Percentiles rank a stretch among this genome's conserved stretches.
These are phyloP conservation scores for Pseudoneurospora amorphoporcata DNA, from an alignment of 495 filamentous ascomycete genomes.

Conservation along the genomic window DNA sequence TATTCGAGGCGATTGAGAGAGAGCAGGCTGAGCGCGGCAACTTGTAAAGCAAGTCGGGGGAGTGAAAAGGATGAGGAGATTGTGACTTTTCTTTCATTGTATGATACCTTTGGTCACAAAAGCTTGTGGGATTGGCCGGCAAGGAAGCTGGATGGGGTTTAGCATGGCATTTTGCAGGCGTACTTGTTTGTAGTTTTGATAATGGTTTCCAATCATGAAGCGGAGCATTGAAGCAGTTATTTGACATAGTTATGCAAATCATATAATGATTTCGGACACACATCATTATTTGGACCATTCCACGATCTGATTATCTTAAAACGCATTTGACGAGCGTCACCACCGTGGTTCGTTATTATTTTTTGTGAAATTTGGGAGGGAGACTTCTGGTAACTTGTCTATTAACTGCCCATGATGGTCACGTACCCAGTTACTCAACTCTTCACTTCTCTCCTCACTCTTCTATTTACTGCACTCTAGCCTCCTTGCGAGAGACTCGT, in stretches of 20 bases:
- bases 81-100: not conserved
- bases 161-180: not conserved
- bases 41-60: conserved; percentile 31
- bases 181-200: not conserved
- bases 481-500: not conserved
- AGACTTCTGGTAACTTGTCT: not conserved
- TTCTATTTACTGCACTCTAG: not conserved
- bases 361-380: not conserved
- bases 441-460: not conserved
- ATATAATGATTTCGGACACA: not conserved
- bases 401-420: not conserved
- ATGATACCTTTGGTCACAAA: not conserved
- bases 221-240: not conserved
- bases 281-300: not conserved
- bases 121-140: not conserved
- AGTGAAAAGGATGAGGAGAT: not conserved
- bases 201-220: not conserved
- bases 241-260: not conserved
- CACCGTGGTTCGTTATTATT: not conserved
- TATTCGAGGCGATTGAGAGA: conserved; percentile 88
- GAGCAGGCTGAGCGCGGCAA: conserved; percentile 81
- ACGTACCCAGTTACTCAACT: not conserved
- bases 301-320: not conserved
- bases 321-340: not conserved
- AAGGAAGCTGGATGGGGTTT: not conserved